Evolutionary conservation across 768 basidiomycete genomes (phyloP).

Genomic region (Termitomyces titanicus): DNA sequence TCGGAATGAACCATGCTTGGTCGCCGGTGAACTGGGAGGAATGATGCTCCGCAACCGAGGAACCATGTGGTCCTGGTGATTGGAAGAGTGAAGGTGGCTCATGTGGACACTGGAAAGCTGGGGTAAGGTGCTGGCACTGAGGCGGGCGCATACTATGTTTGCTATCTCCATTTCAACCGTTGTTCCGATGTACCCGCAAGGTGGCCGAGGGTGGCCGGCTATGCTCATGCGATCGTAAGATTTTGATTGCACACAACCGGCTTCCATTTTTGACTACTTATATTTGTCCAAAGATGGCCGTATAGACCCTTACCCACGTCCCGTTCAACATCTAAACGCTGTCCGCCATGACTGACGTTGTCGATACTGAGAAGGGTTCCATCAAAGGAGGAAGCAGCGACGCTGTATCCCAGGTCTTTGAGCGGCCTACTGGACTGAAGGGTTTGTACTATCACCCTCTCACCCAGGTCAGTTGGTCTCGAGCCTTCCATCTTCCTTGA

Average conservation of each 20-base stretch:
- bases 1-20: neutral
- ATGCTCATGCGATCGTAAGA: conserved; percentile 14
- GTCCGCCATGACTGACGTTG: conserved; percentile 14
- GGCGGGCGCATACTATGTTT: too few relatives aligned
- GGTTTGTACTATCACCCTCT: conserved; percentile 21
- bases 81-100: neutral
- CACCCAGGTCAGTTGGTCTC: conserved; percentile 15
- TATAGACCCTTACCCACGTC: conserved; percentile 6
- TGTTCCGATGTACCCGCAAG: neutral
- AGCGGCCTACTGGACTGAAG: conserved; percentile 19
- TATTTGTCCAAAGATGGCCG: conserved; percentile 7
- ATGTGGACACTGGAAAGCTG: too few relatives aligned
- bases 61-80: conserved; percentile 9
- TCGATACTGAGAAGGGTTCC: conserved; percentile 18
- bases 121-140: too few relatives aligned
- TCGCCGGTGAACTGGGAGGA: neutral
- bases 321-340: conserved; percentile 6
- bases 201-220: neutral
- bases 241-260: conserved; percentile 11
- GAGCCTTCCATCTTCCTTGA: neutral
- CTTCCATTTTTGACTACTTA: conserved; percentile 17
- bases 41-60: neutral
- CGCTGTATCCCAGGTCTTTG: conserved; percentile 15
- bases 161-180: conserved; percentile 7
- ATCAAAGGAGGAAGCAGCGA: conserved; percentile 10